phyloP scores from a whole-genome alignment of 225 moss, liverwort and hornwort genomes.

The Bryum argenteum region DNA sequence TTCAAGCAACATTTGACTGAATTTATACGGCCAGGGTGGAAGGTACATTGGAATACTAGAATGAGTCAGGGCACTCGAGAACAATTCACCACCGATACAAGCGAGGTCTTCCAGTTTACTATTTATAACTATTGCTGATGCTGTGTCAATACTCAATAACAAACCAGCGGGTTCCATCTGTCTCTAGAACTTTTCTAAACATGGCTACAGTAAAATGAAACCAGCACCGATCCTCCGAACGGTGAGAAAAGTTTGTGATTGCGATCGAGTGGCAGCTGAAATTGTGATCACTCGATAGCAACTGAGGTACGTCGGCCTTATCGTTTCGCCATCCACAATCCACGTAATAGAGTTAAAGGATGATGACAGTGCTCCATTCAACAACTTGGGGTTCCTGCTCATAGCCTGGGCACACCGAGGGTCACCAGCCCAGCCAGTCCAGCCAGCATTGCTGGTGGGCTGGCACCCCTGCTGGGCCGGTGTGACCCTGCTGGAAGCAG shows the following conservation, averaged over 20 bases:
- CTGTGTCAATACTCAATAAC: too few relatives aligned
- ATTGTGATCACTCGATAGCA: not conserved
- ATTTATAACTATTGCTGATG: not conserved
- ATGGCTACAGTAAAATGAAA: not conserved
- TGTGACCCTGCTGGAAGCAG: too few relatives aligned
- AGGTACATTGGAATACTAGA: not conserved
- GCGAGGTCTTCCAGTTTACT: not conserved
- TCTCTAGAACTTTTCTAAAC: not conserved
- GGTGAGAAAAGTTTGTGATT: not conserved
- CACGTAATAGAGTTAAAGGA: not conserved
- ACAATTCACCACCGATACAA: not conserved
- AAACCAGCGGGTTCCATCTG: slow-evolving; percentile 13
- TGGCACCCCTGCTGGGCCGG: too few relatives aligned
- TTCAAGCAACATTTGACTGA: slow-evolving; percentile 25
- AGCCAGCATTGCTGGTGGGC: too few relatives aligned
- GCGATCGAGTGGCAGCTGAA: not conserved
- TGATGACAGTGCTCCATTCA: not conserved
- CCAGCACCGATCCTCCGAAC: slow-evolving; percentile 3
- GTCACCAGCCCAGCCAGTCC: too few relatives aligned
- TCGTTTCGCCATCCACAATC: not conserved
- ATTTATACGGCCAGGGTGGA: slow-evolving; percentile 29
- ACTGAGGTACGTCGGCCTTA: not conserved
- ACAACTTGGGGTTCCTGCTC: not conserved
- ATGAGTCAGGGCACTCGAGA: slow-evolving; percentile 18
- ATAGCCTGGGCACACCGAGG: too few relatives aligned